phyloP scores from a whole-genome alignment of 257 asterid species.

The Osmanthus fragrans region DNA sequence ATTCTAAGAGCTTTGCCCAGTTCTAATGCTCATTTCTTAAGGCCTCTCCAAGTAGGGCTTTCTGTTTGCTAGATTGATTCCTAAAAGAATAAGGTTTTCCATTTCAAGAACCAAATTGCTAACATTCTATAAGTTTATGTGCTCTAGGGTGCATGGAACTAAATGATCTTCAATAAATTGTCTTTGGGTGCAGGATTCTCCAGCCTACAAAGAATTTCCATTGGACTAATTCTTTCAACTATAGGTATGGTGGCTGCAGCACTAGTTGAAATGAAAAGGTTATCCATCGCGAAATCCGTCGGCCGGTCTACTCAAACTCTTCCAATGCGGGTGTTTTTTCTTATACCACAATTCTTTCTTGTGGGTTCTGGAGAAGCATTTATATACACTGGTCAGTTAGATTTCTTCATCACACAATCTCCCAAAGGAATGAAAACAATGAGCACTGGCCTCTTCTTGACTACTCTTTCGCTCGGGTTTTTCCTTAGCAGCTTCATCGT shows the following conservation, averaged over 20 bases:
- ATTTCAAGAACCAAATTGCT: too few species aligned
- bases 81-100: too few species aligned
- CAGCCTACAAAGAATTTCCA: slow-evolving; percentile 61
- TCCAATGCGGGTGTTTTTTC: slow-evolving; percentile 67
- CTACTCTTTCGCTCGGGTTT: slow-evolving; percentile 82
- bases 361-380: slow-evolving; percentile 93
- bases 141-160: neutral
- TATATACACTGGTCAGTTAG: slow-evolving; percentile 90
- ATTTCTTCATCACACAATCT: slow-evolving; percentile 84
- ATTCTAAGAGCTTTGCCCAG: too few species aligned
- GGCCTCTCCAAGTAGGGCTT: too few species aligned
- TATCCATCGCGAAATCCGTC: slow-evolving; percentile 49
- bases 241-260: slow-evolving; percentile 80
- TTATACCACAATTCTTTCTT: slow-evolving; percentile 80
- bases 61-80: too few species aligned
- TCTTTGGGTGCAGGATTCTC: slow-evolving; percentile 49
- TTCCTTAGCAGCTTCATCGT: slow-evolving; percentile 80
- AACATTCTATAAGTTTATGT: neutral
- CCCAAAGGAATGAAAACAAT: slow-evolving; percentile 96
- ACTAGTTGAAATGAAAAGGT: slow-evolving; percentile 60
- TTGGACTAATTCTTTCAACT: slow-evolving; percentile 71
- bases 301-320: slow-evolving; percentile 35
- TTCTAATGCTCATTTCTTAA: too few species aligned
- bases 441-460: slow-evolving; percentile 94
- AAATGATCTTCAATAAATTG: neutral